phyloP scores from a whole-genome alignment of 1,284 basidiomycete genomes.

The Omphalotus olearius region DNA sequence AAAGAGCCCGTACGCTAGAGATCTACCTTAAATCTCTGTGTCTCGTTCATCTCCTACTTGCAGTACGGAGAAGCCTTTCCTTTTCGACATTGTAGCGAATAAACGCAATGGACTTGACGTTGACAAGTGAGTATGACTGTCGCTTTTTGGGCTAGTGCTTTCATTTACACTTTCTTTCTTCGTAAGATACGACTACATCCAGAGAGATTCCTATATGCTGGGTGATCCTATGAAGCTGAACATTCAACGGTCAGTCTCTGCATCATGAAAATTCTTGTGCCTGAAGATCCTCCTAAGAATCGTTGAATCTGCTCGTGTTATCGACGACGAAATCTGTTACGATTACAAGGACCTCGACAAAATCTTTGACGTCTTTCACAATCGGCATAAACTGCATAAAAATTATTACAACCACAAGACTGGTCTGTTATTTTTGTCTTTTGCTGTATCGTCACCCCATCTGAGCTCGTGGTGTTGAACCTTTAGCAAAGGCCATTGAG shows the following conservation, averaged over 20 bases:
- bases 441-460: not conserved
- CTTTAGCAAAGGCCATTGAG: constrained; percentile 66
- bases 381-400: constrained; percentile 73
- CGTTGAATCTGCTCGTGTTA: constrained; percentile 67
- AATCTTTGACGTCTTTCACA: constrained; percentile 67
- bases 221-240: constrained; percentile 44
- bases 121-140: constrained; percentile 54
- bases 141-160: not conserved
- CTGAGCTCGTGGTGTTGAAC: no score
- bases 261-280: no score
- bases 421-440: constrained; percentile 31
- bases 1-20: constrained; percentile 32
- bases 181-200: constrained; percentile 72
- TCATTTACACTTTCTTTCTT: not conserved
- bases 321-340: constrained; percentile 71
- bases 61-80: constrained; percentile 40
- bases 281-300: constrained; percentile 31
- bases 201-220: constrained; percentile 65
- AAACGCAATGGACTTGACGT: constrained; percentile 76
- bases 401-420: constrained; percentile 76
- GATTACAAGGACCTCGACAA: constrained; percentile 75
- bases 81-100: constrained; percentile 77
- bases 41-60: not conserved
- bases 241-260: constrained; percentile 8
- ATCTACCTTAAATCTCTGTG: not conserved